Evolutionary conservation across 2,329 filamentous ascomycete genomes (phyloP).

Genomic region (Coniochaeta hoffmannii): DNA sequence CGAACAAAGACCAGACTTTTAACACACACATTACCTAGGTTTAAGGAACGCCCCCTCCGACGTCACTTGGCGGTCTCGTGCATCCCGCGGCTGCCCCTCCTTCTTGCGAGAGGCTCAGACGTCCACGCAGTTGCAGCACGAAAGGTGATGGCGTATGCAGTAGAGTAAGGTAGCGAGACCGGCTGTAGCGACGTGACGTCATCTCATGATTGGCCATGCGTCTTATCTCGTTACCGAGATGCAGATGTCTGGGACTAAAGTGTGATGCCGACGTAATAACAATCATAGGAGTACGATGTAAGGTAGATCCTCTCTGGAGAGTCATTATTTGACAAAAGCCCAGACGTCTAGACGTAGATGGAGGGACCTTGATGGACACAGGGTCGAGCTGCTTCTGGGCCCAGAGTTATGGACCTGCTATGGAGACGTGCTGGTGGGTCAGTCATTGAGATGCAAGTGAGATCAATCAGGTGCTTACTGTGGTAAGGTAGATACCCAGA

Average conservation of each 20-base stretch:
- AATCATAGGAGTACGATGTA: background rate
- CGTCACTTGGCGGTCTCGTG: conserved; percentile 2
- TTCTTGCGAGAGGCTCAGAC: background rate
- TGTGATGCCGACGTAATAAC: too few species aligned
- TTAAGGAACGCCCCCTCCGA: background rate
- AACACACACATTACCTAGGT: background rate
- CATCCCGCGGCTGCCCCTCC: background rate
- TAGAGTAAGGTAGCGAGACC: background rate
- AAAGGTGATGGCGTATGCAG: background rate
- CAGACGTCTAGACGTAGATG: too few species aligned
- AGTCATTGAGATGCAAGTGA: too few species aligned
- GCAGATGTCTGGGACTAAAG: too few species aligned
- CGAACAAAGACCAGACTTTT: background rate
- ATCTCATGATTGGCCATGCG: background rate
- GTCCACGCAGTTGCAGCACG: background rate
- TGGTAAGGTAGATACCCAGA: too few species aligned
- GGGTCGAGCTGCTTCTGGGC: too few species aligned
- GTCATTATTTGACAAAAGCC: too few species aligned
- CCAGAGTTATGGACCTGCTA: too few species aligned
- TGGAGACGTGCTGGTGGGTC: too few species aligned
- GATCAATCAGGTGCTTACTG: too few species aligned
- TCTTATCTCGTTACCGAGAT: background rate
- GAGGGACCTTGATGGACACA: too few species aligned
- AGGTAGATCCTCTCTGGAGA: background rate
- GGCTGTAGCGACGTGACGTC: background rate